Percentiles rank a stretch among this genome's conserved stretches.
These are phyloP conservation scores for Trichoderma hamatum DNA, from an alignment of 2,329 filamentous ascomycete genomes.

Conservation along the genomic window DNA sequence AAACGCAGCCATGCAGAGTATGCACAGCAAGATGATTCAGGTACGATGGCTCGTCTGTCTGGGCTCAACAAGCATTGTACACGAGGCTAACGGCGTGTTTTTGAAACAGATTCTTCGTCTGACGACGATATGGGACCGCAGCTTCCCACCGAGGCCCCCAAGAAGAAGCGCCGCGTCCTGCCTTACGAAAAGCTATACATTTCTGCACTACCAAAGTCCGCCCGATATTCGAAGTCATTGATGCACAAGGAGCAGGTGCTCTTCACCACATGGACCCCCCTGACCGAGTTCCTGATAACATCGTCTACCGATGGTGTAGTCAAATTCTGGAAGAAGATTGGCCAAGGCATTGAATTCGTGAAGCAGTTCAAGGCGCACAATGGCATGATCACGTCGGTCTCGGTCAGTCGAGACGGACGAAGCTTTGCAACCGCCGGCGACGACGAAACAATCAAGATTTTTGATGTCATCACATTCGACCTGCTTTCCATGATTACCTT, in stretches of 20 bases:
- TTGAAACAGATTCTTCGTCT: conserved; percentile 66
- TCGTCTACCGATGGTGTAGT: conserved; percentile 93
- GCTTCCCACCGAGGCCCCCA: conserved; percentile 77
- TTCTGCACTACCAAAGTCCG: conserved; percentile 78
- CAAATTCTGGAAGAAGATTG: conserved; percentile 99
- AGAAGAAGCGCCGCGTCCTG: conserved; percentile 89
- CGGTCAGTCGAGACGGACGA: conserved; percentile 83
- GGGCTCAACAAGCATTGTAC: background rate
- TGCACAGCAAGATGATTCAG: conserved; percentile 50
- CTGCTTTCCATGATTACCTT: conserved; percentile 81
- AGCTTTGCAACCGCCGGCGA: conserved; percentile 88
- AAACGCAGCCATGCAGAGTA: conserved; percentile 61
- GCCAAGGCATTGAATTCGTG: conserved; percentile 90
- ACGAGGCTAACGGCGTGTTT: conserved; percentile 26
- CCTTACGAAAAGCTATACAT: conserved; percentile 96
- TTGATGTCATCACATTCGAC: conserved; percentile 84
- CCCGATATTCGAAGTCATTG: conserved; percentile 88
- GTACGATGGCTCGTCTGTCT: conserved; percentile 35
- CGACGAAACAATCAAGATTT: conserved; percentile 80
- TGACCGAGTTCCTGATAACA: conserved; percentile 94
- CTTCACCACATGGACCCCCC: conserved; percentile 84
- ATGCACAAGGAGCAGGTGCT: conserved; percentile 98
- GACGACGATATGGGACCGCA: conserved; percentile 94
- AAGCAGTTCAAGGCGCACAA: conserved; percentile 95
- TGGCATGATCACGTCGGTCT: conserved; percentile 81